phyloP scores from a whole-genome alignment of 148 eudicot species.

The Fagopyrum esculentum region DNA sequence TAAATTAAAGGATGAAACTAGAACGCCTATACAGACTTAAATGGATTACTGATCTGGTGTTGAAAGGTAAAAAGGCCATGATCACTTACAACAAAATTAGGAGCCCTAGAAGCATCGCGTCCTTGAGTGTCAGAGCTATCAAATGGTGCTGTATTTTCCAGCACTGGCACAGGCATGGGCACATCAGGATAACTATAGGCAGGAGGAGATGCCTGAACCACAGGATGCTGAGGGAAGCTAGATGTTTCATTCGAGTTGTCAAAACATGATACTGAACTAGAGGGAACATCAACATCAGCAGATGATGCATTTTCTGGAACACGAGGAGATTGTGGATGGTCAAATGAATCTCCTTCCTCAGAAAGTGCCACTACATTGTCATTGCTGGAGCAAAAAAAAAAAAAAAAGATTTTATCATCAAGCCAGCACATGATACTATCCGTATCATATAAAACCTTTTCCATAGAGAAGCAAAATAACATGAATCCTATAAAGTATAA shows the following conservation, averaged over 20 bases:
- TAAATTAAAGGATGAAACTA: neutral
- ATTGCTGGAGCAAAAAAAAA: constrained; percentile 27
- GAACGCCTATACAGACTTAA: neutral
- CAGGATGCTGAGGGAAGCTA: constrained; percentile 36
- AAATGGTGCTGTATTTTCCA: constrained; percentile 44
- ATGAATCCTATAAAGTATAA: neutral
- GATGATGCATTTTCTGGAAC: constrained; percentile 32
- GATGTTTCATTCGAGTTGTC: constrained; percentile 51
- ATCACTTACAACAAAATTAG: constrained; percentile 63
- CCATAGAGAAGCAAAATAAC: neutral
- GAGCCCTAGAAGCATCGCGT: constrained; percentile 50
- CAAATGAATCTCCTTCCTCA: constrained; percentile 45
- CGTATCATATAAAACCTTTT: neutral
- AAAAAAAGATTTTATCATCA: neutral
- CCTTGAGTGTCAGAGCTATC: constrained; percentile 63
- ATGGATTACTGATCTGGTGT: neutral
- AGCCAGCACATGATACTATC: neutral
- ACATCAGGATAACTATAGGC: constrained; percentile 48
- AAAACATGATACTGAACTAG: constrained; percentile 30
- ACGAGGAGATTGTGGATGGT: constrained; percentile 33
- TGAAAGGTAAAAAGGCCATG: constrained; percentile 8
- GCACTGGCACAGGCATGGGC: constrained; percentile 46
- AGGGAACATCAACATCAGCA: constrained; percentile 36
- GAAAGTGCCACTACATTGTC: constrained; percentile 31
- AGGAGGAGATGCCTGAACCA: constrained; percentile 38